Evolutionary conservation across 305 asterid genomes (phyloP).

Genomic region (Fraxinus latifolia): DNA sequence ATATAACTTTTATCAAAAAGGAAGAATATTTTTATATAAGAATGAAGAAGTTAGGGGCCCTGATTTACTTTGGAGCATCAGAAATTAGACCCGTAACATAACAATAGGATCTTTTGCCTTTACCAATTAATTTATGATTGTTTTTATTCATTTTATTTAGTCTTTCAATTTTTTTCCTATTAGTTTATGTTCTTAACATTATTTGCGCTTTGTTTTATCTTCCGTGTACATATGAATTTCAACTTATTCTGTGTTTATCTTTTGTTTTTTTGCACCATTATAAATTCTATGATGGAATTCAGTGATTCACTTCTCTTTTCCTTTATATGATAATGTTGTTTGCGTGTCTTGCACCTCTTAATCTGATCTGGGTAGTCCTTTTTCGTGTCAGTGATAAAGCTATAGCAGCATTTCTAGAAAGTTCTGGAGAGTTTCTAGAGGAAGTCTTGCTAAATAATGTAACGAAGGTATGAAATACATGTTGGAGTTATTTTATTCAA

Average conservation of each 20-base stretch:
- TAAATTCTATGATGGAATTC: not conserved
- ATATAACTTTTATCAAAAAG: no score
- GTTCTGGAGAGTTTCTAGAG: slow-evolving; percentile 60
- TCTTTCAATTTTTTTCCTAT: no score
- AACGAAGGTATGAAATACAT: slow-evolving; percentile 39
- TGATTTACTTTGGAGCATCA: not conserved
- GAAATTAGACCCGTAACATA: not conserved
- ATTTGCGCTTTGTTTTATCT: no score
- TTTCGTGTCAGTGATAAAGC: slow-evolving; percentile 63
- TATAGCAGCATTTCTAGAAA: slow-evolving; percentile 73
- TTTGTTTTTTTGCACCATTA: not conserved
- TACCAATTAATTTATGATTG: no score
- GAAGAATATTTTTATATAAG: not conserved
- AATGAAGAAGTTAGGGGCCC: not conserved
- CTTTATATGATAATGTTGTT: not conserved
- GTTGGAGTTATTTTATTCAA: not conserved
- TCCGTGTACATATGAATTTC: no score
- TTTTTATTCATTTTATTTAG: no score
- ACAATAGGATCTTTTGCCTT: not conserved
- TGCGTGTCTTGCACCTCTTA: not conserved
- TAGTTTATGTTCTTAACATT: no score
- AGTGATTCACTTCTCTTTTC: not conserved
- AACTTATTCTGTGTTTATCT: no score
- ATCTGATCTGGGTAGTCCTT: slow-evolving; percentile 17
- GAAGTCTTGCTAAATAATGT: slow-evolving; percentile 65